These are phyloP conservation scores for Pestalotiopsis sp. DNA, from an alignment of 2,329 filamentous ascomycete species.

Conservation along the genomic window DNA sequence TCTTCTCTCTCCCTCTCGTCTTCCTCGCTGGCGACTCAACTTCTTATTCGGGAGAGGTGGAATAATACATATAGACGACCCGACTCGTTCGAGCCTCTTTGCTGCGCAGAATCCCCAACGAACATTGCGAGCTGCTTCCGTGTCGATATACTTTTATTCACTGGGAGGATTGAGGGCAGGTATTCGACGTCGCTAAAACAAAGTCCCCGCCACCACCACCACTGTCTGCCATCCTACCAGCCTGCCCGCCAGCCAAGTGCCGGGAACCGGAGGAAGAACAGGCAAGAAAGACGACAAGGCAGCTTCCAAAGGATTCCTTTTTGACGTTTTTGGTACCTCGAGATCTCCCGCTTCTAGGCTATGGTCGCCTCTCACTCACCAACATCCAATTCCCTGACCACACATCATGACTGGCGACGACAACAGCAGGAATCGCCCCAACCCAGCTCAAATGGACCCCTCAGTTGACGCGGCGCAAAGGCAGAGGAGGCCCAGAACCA, in stretches of 20 bases:
- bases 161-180: neutral
- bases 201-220: neutral
- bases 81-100: neutral
- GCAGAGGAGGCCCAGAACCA: slow-evolving; percentile 50
- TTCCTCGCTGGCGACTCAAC: neutral
- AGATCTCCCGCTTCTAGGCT: neutral
- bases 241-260: neutral
- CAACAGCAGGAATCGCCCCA: slow-evolving; percentile 12
- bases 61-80: neutral
- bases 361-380: neutral
- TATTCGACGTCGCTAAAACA: neutral
- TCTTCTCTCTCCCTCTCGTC: neutral
- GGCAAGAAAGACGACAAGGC: neutral
- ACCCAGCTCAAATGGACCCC: slow-evolving; percentile 8
- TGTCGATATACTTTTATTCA: neutral
- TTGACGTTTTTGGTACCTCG: neutral
- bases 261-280: neutral
- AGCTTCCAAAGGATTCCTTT: neutral
- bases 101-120: neutral
- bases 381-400: neutral
- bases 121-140: neutral
- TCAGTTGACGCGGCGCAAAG: slow-evolving; percentile 28
- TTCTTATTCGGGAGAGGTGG: neutral
- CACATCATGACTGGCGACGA: slow-evolving; percentile 9
- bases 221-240: neutral